Percentiles rank a stretch among this genome's conserved stretches.
Conservation (phyloP, 768 basidiomycete species). For the Tremella yokohamensis region DNA sequence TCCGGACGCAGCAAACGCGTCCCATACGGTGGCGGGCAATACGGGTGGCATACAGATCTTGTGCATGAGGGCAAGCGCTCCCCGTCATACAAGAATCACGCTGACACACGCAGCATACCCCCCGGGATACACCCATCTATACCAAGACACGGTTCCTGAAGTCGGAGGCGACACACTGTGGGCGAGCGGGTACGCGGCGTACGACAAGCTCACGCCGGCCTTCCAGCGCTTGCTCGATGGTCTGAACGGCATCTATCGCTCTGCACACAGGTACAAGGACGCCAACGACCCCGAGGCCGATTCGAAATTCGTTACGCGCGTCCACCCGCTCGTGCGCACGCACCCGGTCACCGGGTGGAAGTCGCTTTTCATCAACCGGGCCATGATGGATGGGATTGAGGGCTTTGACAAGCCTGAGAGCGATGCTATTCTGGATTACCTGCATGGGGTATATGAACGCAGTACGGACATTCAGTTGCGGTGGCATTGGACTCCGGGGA, state of each 20-base stretch:
- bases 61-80: constrained; percentile 33
- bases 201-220: constrained; percentile 41
- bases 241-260: constrained; percentile 42
- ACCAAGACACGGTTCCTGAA: constrained; percentile 46
- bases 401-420: constrained; percentile 50
- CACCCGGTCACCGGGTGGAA: constrained; percentile 49
- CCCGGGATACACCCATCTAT: constrained; percentile 44
- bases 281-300: constrained; percentile 31
- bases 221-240: constrained; percentile 44
- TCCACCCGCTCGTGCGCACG: constrained; percentile 30
- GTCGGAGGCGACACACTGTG: constrained; percentile 43
- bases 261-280: constrained; percentile 45
- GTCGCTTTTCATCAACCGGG: constrained; percentile 48
- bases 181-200: constrained; percentile 40
- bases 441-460: constrained; percentile 43
- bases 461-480: constrained; percentile 51
- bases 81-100: background rate
- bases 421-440: constrained; percentile 49
- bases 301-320: constrained; percentile 18
- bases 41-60: constrained; percentile 45
- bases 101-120: constrained; percentile 50
- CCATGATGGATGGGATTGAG: constrained; percentile 50
- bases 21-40: constrained; percentile 35
- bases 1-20: constrained; percentile 18
- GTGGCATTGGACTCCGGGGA: constrained; percentile 51